phyloP scores from a whole-genome alignment of 495 filamentous ascomycete species.

The Neohortaea acidophila region DNA sequence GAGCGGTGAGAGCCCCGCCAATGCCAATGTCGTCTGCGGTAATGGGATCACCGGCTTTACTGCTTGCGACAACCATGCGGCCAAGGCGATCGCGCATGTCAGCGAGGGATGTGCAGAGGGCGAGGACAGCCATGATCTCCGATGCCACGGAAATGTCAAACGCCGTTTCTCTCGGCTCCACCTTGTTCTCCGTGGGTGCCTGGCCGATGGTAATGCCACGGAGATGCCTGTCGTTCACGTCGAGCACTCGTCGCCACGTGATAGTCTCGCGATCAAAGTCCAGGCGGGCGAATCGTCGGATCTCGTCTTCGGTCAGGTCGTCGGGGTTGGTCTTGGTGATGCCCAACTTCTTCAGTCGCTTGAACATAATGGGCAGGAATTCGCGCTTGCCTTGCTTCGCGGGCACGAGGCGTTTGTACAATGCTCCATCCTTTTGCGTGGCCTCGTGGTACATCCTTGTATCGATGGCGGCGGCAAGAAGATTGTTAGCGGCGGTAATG shows the following conservation, averaged over 20 bases:
- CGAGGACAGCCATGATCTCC: conserved; percentile 96
- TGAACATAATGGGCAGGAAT: conserved; percentile 82
- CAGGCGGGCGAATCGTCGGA: conserved; percentile 69
- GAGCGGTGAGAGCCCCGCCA: conserved; percentile 77
- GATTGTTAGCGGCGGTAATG: conserved; percentile 91
- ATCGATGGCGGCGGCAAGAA: conserved; percentile 95
- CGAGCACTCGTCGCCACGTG: conserved; percentile 89
- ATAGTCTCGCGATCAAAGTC: conserved; percentile 96
- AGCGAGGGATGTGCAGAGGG: conserved; percentile 68
- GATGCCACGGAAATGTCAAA: conserved; percentile 97
- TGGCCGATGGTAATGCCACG: conserved; percentile 75
- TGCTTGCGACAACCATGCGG: conserved; percentile 91
- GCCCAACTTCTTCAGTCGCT: conserved; percentile 80
- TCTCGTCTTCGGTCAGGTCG: conserved; percentile 78
- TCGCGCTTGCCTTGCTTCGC: conserved; percentile 74
- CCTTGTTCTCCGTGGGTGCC: conserved; percentile 71
- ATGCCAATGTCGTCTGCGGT: conserved; percentile 92
- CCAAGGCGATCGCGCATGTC: conserved; percentile 93
- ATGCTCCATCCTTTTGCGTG: conserved; percentile 77
- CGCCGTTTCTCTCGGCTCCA: conserved; percentile 64
- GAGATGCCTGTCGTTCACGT: conserved; percentile 93
- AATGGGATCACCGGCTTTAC: conserved; percentile 69
- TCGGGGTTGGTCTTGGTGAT: conserved; percentile 90
- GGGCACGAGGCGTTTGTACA: conserved; percentile 81
- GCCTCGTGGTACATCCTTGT: conserved; percentile 96